Evolutionary conservation across 768 basidiomycete genomes (phyloP), one percentile per base, ranked within the genome.

Genomic region (Leucocoprinus sp.): DNA sequence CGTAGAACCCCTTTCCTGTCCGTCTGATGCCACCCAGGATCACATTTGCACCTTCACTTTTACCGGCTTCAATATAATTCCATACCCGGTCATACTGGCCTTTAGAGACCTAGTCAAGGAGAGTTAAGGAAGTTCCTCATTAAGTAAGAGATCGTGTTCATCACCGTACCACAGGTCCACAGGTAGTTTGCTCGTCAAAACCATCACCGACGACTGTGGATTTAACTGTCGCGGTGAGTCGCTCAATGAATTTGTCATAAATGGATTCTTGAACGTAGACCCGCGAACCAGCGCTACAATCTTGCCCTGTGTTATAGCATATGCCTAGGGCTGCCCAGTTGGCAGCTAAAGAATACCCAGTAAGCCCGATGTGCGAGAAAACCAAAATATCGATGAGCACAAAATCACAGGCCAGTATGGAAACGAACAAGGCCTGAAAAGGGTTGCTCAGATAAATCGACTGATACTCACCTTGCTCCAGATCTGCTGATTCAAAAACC

Each of bases 251-350:
- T 59, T 80, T 82, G 60, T 96, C 89, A 59, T 96, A 88, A 42
- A 93, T 72, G 18, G 75, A 73, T 43, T 92, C 84, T 58, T 97
- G 92, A 17, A 91, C 90, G 58, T 88, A 92, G 28, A 93, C 66
- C 11, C 93, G 78, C 26, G 91, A 93, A 31, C 93, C 91, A 18
- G 92, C 92, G 2, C 87, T 90, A 62, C 93, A 96, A 58, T 91
- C 88, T 63, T 95, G 89, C n/a, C 90, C 89, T 27, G 84, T 80
- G 55, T 90, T 90, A 64, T 87, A 92, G 54, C 83, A 81, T 45
- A 93, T 84, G 17, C 92, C 91, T 18, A 93, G 70, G 6, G 82
- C 84, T 17, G 81, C 78, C 91, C 92, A 95, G 53, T 74, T 80
- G 22, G 89, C 86, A 45, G 91, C 90, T 78, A 61, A 49, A 42